Conservation (phyloP, 768 basidiomycete species). For the Collybia sordida region DNA sequence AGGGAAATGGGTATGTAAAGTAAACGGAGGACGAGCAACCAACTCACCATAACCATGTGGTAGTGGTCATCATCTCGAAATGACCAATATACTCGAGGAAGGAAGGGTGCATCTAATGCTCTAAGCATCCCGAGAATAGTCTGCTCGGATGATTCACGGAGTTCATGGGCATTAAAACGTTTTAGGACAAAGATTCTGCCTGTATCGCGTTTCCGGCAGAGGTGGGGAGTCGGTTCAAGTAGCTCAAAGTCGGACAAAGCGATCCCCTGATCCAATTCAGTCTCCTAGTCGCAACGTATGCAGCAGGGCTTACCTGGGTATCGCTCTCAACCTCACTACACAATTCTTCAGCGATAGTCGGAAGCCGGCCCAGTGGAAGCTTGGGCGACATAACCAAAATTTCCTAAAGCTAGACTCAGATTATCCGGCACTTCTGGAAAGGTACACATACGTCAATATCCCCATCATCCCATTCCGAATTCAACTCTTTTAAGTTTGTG, state of each 20-base stretch:
- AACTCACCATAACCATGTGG: conserved; percentile 39
- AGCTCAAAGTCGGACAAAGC: conserved; percentile 34
- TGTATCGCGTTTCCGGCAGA: conserved; percentile 28
- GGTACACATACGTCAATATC: conserved; percentile 45
- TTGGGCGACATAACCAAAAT: conserved; percentile 47
- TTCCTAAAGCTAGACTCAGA: conserved; percentile 33
- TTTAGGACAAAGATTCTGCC: conserved; percentile 30
- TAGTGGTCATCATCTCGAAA: conserved; percentile 39
- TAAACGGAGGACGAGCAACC: background rate
- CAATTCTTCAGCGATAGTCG: conserved; percentile 32
- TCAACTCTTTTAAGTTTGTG: conserved; percentile 39
- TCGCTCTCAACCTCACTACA: conserved; percentile 15
- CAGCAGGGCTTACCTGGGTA: conserved; percentile 13
- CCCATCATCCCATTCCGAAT: conserved; percentile 46
- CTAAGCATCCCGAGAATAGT: conserved; percentile 33
- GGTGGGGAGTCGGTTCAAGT: conserved; percentile 14
- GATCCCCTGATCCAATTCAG: conserved; percentile 14
- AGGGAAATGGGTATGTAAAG: background rate
- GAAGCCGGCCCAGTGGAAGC: conserved; percentile 21
- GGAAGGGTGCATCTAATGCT: conserved; percentile 33
- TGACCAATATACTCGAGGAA: conserved; percentile 36
- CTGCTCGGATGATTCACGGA: conserved; percentile 29
- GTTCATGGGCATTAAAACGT: conserved; percentile 14
- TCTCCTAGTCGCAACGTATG: background rate
- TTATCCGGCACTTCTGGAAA: background rate